Conservation (phyloP, 208 protist genomes). For the Leishmania guyanensis region DNA sequence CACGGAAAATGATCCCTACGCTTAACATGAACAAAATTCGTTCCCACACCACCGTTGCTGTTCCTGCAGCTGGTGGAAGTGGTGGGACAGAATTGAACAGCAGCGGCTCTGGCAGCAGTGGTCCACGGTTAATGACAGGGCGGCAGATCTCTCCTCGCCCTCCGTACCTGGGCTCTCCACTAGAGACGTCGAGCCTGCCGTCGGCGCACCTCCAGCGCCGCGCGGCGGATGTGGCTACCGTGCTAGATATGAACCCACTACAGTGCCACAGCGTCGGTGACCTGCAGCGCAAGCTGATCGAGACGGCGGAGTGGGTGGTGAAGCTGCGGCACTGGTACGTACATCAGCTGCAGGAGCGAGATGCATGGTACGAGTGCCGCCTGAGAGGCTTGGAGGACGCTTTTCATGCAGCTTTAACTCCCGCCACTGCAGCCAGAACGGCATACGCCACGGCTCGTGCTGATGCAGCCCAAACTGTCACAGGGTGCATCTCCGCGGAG, state of each 20-base stretch:
- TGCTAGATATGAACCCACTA: constrained; percentile 64
- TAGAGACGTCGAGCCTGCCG: constrained; percentile 22
- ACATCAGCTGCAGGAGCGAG: constrained; percentile 53
- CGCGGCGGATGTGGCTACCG: constrained; percentile 46
- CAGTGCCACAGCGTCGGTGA: constrained; percentile 48
- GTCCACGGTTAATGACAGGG: background rate
- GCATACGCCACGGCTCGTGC: background rate
- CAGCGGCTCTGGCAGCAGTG: constrained; percentile 9
- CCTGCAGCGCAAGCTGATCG: constrained; percentile 66
- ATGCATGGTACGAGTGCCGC: constrained; percentile 46
- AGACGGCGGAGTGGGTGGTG: constrained; percentile 60
- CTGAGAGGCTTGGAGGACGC: constrained; percentile 39
- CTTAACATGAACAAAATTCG: constrained; percentile 46
- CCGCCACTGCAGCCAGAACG: background rate
- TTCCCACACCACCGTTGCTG: background rate
- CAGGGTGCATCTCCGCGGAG: background rate
- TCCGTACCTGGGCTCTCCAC: constrained; percentile 18
- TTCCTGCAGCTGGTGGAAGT: constrained; percentile 4
- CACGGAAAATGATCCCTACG: constrained; percentile 40
- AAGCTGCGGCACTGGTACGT: constrained; percentile 53
- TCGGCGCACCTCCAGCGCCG: constrained; percentile 44
- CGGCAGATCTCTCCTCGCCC: constrained; percentile 26
- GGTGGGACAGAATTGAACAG: background rate
- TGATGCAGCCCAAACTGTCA: too few species aligned
- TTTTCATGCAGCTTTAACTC: background rate